Conservation (phyloP, 306 rosid species). For the Malus sieversii region DNA sequence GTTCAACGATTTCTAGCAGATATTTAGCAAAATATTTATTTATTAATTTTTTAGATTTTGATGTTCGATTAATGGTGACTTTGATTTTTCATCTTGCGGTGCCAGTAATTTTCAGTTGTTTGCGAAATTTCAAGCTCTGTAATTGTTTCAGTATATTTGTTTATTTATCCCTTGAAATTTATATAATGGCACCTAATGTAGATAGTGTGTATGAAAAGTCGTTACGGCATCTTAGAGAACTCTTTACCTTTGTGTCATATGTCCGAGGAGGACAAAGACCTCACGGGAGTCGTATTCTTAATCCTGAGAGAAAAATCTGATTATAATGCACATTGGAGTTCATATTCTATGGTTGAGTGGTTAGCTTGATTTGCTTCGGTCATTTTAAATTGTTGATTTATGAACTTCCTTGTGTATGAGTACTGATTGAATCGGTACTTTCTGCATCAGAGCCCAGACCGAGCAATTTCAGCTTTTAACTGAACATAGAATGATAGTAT, state of each 20-base stretch:
- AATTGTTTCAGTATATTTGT: not conserved
- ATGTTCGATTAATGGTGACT: not conserved
- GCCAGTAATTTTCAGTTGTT: not conserved
- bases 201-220: not conserved
- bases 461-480: not conserved
- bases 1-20: not conserved
- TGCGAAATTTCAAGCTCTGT: not conserved
- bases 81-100: not conserved
- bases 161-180: not conserved
- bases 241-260: not conserved
- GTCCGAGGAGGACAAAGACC: not conserved
- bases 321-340: not conserved
- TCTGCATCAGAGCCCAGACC: not conserved
- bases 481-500: not conserved
- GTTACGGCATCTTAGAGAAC: not conserved
- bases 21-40: not conserved
- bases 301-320: not conserved
- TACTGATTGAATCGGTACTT: not conserved
- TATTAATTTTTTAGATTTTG: not conserved
- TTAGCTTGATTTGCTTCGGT: not conserved
- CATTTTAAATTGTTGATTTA: too few relatives aligned
- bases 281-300: not conserved
- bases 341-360: not conserved
- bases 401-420: not conserved
- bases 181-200: not conserved